Evolutionary conservation across 2,329 filamentous ascomycete species (phyloP).

Genomic region (Aspergillus alliaceus): DNA sequence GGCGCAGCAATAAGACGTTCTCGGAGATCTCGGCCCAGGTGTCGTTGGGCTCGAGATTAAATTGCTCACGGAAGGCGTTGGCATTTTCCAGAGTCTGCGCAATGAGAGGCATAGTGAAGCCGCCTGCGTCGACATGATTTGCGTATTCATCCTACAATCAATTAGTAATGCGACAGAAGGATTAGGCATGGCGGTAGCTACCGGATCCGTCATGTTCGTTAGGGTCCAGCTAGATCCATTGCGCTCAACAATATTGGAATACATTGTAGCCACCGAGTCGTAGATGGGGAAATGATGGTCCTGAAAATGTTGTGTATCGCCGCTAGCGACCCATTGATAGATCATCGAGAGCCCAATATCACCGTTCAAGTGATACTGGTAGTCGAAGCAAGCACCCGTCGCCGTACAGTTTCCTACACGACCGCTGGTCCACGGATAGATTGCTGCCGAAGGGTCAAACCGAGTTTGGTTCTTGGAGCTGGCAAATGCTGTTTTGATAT

Average conservation of each 20-base stretch:
- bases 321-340: slow-evolving; percentile 62
- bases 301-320: slow-evolving; percentile 58
- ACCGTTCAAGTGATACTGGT: slow-evolving; percentile 70
- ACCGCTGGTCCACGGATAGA: slow-evolving; percentile 69
- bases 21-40: slow-evolving; percentile 59
- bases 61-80: slow-evolving; percentile 58
- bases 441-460: slow-evolving; percentile 59
- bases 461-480: slow-evolving; percentile 61
- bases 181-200: slow-evolving; percentile 32
- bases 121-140: slow-evolving; percentile 66
- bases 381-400: slow-evolving; percentile 66
- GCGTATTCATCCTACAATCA: slow-evolving; percentile 61
- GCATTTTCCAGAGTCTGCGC: slow-evolving; percentile 56
- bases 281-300: slow-evolving; percentile 62
- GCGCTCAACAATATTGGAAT: slow-evolving; percentile 58
- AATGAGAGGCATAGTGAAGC: slow-evolving; percentile 66
- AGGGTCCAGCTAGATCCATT: slow-evolving; percentile 58
- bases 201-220: slow-evolving; percentile 70
- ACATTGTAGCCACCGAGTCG: slow-evolving; percentile 63
- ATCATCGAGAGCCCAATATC: slow-evolving; percentile 65
- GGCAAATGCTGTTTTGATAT: slow-evolving; percentile 55
- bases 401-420: slow-evolving; percentile 68
- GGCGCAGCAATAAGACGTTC: slow-evolving; percentile 57
- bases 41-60: slow-evolving; percentile 55
- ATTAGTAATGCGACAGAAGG: background rate